Evolutionary conservation across 2,329 filamentous ascomycete species (phyloP).

Genomic region (Apiospora arundinis): DNA sequence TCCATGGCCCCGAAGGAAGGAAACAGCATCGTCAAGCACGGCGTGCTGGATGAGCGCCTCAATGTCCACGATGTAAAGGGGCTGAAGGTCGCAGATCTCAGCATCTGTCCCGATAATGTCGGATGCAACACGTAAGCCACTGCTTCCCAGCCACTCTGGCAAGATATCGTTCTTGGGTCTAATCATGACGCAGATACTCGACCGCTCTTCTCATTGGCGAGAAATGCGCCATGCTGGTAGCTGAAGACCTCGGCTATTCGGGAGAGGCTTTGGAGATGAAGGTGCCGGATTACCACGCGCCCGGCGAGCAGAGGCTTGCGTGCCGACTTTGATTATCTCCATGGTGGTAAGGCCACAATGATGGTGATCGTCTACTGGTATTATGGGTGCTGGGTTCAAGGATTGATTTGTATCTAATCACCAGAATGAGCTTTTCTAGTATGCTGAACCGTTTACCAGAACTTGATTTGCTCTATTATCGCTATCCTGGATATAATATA

Average conservation of each 20-base stretch:
- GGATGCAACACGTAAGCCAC: slow-evolving; percentile 68
- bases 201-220: slow-evolving; percentile 79
- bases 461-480: too few relatives aligned
- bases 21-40: slow-evolving; percentile 81
- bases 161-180: background rate
- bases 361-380: background rate
- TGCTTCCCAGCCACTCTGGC: slow-evolving; percentile 25
- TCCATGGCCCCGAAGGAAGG: slow-evolving; percentile 79
- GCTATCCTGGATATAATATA: too few relatives aligned
- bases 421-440: background rate
- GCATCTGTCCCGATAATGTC: slow-evolving; percentile 80
- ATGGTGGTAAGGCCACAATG: too few relatives aligned
- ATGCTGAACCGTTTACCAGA: too few relatives aligned
- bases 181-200: slow-evolving; percentile 54
- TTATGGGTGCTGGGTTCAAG: background rate
- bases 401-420: background rate
- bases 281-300: slow-evolving; percentile 68
- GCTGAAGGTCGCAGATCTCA: slow-evolving; percentile 78
- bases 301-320: slow-evolving; percentile 50
- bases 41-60: slow-evolving; percentile 77
- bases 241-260: slow-evolving; percentile 76
- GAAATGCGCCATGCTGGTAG: slow-evolving; percentile 73
- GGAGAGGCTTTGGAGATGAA: slow-evolving; percentile 79
- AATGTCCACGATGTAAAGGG: slow-evolving; percentile 80
- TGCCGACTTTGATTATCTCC: slow-evolving; percentile 46